phyloP scores from a whole-genome alignment of 75 land plant species.

The Cryptomeria japonica region DNA sequence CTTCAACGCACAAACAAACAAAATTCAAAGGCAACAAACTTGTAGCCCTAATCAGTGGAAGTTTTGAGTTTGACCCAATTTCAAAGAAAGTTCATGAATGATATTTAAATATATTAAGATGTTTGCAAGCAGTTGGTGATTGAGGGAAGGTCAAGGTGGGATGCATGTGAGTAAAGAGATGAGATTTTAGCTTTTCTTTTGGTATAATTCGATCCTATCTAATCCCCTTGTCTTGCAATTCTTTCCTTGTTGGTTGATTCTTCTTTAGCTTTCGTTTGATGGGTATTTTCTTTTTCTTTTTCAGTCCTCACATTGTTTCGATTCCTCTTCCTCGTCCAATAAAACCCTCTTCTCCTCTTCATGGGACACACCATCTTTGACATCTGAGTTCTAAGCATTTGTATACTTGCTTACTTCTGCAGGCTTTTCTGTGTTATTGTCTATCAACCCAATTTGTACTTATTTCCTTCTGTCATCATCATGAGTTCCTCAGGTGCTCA shows the following conservation, averaged over 20 bases:
- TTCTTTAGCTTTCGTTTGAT: not conserved
- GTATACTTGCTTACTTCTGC: not conserved
- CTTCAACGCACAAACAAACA: not conserved
- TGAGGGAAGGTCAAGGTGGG: not conserved
- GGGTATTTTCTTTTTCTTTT: not conserved
- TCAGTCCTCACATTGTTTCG: not conserved
- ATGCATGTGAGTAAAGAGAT: slow-evolving; percentile 4
- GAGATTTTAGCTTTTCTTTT: not conserved
- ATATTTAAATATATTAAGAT: not conserved
- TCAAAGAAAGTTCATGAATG: not conserved
- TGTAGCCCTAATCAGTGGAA: not conserved
- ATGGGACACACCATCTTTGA: not conserved
- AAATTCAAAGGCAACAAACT: not conserved
- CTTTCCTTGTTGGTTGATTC: slow-evolving; percentile 1
- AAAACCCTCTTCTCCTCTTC: not conserved
- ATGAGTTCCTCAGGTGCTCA: slow-evolving; percentile 11
- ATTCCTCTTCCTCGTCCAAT: not conserved
- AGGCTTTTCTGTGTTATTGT: not conserved
- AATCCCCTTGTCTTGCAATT: not conserved
- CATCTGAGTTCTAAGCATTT: not conserved
- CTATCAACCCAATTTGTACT: not conserved
- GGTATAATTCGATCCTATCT: not conserved
- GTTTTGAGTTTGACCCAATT: not conserved
- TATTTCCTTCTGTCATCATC: not conserved
- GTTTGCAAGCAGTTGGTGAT: not conserved